A percentile compares a stretch with the other conserved stretches of the same genome.
Evolutionary conservation across 805 yeast species (phyloP).

Genomic region (Suhomyces tanzawaensis): DNA sequence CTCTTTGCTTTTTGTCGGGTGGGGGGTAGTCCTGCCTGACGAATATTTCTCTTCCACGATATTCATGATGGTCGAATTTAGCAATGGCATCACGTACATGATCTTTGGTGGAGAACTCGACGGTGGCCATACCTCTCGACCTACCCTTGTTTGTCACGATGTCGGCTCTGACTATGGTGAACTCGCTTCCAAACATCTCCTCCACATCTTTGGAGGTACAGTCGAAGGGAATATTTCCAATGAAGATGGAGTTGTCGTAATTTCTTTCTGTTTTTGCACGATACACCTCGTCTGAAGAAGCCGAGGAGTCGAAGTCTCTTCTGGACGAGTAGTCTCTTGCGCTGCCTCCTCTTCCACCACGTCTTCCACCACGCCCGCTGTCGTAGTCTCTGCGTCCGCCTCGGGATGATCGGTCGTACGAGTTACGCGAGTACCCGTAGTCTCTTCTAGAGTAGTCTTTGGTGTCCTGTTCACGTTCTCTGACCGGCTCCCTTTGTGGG

Average conservation of each 20-base stretch:
- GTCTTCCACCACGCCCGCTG: slow-evolving; percentile 19
- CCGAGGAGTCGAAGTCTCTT: slow-evolving; percentile 19
- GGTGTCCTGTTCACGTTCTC: slow-evolving; percentile 12
- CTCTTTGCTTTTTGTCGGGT: slow-evolving; percentile 43
- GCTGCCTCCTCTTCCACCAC: slow-evolving; percentile 19
- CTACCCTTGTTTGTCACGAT: slow-evolving; percentile 75
- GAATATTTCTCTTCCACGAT: slow-evolving; percentile 75
- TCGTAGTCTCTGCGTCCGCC: slow-evolving; percentile 14
- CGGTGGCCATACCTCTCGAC: slow-evolving; percentile 89
- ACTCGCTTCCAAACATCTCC: slow-evolving; percentile 50
- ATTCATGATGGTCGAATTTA: slow-evolving; percentile 60
- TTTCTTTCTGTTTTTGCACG: slow-evolving; percentile 47
- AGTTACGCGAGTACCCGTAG: slow-evolving; percentile 13
- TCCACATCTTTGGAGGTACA: slow-evolving; percentile 58
- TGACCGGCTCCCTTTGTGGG: too few relatives aligned
- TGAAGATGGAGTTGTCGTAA: slow-evolving; percentile 65
- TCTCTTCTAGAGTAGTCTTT: slow-evolving; percentile 4
- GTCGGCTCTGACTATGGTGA: slow-evolving; percentile 71
- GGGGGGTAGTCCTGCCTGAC: slow-evolving; percentile 92
- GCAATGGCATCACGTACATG: slow-evolving; percentile 72
- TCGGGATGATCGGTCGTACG: slow-evolving; percentile 6
- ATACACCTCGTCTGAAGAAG: slow-evolving; percentile 37
- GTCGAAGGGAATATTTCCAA: slow-evolving; percentile 71
- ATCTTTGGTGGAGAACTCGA: slow-evolving; percentile 65
- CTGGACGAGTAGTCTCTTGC: slow-evolving; percentile 14